phyloP scores from a whole-genome alignment of 768 basidiomycete species.

The Mycena rosella region DNA sequence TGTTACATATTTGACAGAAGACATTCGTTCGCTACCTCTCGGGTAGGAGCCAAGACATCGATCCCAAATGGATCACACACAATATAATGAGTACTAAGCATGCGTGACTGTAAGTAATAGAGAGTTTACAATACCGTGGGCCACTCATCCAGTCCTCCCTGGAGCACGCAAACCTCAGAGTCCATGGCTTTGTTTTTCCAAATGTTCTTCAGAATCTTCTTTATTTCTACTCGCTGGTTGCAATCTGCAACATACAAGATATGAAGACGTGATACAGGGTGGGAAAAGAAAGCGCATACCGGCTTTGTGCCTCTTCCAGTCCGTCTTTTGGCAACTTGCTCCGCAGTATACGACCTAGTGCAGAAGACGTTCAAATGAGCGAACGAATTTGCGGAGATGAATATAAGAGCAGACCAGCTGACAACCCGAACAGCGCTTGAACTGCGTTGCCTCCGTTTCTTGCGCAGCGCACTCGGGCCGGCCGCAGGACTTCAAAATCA shows the following conservation, averaged over 20 bases:
- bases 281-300: slow-evolving; percentile 14
- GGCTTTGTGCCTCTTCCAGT: slow-evolving; percentile 46
- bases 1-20: slow-evolving; percentile 7
- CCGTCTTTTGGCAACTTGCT: slow-evolving; percentile 45
- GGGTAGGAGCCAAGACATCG: slow-evolving; percentile 10
- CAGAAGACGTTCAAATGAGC: neutral
- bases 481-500: too few species aligned
- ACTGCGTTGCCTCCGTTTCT: too few species aligned
- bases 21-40: slow-evolving; percentile 3
- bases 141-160: slow-evolving; percentile 9
- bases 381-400: neutral
- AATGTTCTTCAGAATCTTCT: slow-evolving; percentile 9
- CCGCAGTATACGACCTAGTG: slow-evolving; percentile 45
- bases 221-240: neutral
- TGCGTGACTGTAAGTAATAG: too few species aligned
- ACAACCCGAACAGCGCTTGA: too few species aligned
- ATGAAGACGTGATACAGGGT: slow-evolving; percentile 5
- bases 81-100: slow-evolving; percentile 17
- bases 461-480: too few species aligned
- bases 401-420: slow-evolving; percentile 12
- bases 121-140: slow-evolving; percentile 7
- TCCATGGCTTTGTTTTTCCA: slow-evolving; percentile 10
- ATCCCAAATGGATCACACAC: slow-evolving; percentile 8
- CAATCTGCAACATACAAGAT: slow-evolving; percentile 12
- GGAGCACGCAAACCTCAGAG: slow-evolving; percentile 8